Percentiles rank a stretch among this genome's conserved stretches.
Conservation (phyloP, 2,329 filamentous ascomycete species). For the Magnaporthiopsis poae region DNA sequence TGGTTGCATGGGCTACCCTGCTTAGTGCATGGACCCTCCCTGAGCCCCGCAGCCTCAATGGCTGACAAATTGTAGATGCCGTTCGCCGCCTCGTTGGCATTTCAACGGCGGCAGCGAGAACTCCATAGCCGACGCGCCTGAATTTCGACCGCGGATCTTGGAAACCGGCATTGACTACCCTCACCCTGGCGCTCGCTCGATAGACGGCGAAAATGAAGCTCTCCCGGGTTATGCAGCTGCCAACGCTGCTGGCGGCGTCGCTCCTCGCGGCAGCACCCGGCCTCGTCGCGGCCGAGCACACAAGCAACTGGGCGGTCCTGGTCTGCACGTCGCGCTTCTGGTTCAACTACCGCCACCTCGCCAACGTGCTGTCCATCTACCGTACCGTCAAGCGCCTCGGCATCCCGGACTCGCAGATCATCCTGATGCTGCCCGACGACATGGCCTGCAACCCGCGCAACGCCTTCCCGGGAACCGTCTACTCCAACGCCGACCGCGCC, state of each 20-base stretch:
- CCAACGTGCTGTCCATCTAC: slow-evolving; percentile 94
- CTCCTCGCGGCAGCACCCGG: slow-evolving; percentile 32
- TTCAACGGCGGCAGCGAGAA: background rate
- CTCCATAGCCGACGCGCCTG: too few species aligned
- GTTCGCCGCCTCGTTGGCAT: background rate
- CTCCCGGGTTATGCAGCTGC: slow-evolving; percentile 31
- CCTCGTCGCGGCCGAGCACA: slow-evolving; percentile 61
- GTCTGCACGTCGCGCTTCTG: slow-evolving; percentile 97
- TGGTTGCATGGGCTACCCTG: background rate
- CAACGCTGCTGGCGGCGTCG: slow-evolving; percentile 37
- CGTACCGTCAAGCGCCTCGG: slow-evolving; percentile 95
- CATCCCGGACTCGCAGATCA: slow-evolving; percentile 97
- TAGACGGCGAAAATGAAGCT: slow-evolving; percentile 38
- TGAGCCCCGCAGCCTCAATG: background rate
- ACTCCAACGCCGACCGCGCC: slow-evolving; percentile 92
- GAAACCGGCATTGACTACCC: background rate
- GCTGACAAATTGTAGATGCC: background rate
- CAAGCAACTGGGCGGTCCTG: slow-evolving; percentile 98
- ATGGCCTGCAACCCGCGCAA: slow-evolving; percentile 99
- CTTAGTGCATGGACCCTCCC: background rate
- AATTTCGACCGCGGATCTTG: background rate
- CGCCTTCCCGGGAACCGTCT: slow-evolving; percentile 92
- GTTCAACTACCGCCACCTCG: slow-evolving; percentile 99
- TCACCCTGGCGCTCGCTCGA: background rate
- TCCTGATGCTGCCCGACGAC: slow-evolving; percentile 98